Conservation (phyloP, 2,329 filamentous ascomycete genomes). For the Pseudocercospora pini-densiflorae region DNA sequence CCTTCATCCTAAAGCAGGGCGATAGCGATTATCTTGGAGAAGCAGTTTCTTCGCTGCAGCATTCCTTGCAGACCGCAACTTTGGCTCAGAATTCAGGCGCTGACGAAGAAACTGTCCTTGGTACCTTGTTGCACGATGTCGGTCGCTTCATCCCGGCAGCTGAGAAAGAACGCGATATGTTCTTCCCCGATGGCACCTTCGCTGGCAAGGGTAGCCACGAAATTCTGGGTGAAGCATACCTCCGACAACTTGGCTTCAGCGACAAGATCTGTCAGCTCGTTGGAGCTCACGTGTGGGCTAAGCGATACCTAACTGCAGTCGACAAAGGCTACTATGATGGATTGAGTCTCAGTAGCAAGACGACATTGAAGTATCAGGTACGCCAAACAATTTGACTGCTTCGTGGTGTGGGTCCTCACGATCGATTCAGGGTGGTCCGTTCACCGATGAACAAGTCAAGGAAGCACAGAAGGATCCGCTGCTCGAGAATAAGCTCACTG, state of each 20-base stretch:
- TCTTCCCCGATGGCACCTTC: constrained; percentile 35
- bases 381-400: not conserved
- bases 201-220: constrained; percentile 47
- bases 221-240: constrained; percentile 44
- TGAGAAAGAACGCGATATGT: constrained; percentile 30
- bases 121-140: constrained; percentile 49
- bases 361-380: constrained; percentile 44
- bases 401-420: not conserved
- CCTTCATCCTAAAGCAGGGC: constrained; percentile 34
- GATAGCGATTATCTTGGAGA: constrained; percentile 40
- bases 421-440: constrained; percentile 39
- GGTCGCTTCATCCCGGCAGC: constrained; percentile 48
- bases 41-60: constrained; percentile 38
- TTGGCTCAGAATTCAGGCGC: constrained; percentile 31
- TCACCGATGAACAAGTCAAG: constrained; percentile 38
- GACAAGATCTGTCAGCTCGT: constrained; percentile 44
- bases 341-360: constrained; percentile 44
- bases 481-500: constrained; percentile 42
- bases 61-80: constrained; percentile 40
- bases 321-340: constrained; percentile 41
- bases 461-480: constrained; percentile 41
- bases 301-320: constrained; percentile 46
- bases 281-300: constrained; percentile 46
- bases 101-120: constrained; percentile 41
- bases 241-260: constrained; percentile 42